phyloP scores from a whole-genome alignment of 768 basidiomycete species.

The Hemileccinum impolitum region DNA sequence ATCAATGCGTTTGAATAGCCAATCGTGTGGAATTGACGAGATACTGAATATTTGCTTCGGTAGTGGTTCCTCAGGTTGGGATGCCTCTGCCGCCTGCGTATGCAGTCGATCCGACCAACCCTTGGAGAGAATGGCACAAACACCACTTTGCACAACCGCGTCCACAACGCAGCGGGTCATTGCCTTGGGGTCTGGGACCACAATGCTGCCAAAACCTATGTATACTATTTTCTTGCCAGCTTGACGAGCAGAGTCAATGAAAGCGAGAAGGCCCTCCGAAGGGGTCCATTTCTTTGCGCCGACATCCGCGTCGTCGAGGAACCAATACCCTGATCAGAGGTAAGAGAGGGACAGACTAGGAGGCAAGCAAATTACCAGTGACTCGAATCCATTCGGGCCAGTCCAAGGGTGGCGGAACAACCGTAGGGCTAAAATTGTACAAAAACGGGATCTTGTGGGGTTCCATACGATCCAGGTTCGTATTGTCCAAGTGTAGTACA shows the following conservation, averaged over 20 bases:
- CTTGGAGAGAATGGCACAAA: conserved; percentile 91
- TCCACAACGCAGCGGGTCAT: conserved; percentile 93
- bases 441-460: conserved; percentile 97
- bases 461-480: conserved; percentile 92
- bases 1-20: conserved; percentile 91
- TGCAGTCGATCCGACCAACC: conserved; percentile 95
- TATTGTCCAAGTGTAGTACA: conserved; percentile 68
- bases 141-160: conserved; percentile 81
- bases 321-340: conserved; percentile 80
- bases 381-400: conserved; percentile 99
- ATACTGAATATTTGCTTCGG: conserved; percentile 82
- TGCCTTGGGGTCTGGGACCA: conserved; percentile 88
- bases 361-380: conserved; percentile 52
- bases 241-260: conserved; percentile 76
- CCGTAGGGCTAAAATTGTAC: conserved; percentile 91
- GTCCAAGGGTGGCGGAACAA: conserved; percentile 91
- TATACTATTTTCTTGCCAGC: conserved; percentile 89
- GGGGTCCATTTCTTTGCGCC: conserved; percentile 87
- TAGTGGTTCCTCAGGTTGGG: conserved; percentile 65
- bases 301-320: conserved; percentile 89
- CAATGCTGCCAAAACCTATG: conserved; percentile 96
- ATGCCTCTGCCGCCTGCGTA: conserved; percentile 54
- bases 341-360: conserved; percentile 7
- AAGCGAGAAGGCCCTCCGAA: conserved; percentile 72
- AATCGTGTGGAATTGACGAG: conserved; percentile 88